Evolutionary conservation across 108 stramenopile genomes (phyloP).

Genomic region (Nitzschia putrida): DNA sequence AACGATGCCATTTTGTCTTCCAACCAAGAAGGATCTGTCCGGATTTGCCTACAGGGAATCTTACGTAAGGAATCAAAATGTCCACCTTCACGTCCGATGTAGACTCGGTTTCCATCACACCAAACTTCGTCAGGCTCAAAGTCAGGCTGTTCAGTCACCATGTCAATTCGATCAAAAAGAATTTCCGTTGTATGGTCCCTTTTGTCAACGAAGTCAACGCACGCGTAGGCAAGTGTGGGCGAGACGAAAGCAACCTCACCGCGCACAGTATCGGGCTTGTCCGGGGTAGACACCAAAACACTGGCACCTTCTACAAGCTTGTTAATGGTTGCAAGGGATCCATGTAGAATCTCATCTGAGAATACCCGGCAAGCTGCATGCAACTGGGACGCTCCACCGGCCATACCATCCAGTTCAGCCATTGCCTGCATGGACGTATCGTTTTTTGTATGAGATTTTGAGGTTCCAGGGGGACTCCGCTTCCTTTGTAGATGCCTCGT

Average conservation of each 20-base stretch:
- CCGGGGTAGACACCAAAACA: constrained; percentile 35
- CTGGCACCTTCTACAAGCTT: constrained; percentile 43
- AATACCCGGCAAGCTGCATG: constrained; percentile 45
- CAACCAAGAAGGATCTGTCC: constrained; percentile 66
- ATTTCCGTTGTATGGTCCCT: constrained; percentile 38
- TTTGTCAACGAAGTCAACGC: constrained; percentile 43
- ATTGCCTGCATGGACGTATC: background rate
- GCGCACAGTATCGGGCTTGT: constrained; percentile 22
- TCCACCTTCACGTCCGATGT: constrained; percentile 45
- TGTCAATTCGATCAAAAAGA: constrained; percentile 47
- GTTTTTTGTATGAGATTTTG: background rate
- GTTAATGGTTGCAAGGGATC: constrained; percentile 39
- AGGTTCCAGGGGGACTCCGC: background rate
- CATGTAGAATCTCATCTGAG: constrained; percentile 29
- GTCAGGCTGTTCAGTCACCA: constrained; percentile 19
- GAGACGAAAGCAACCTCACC: constrained; percentile 53
- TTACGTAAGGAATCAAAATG: constrained; percentile 53
- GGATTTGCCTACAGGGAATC: constrained; percentile 44
- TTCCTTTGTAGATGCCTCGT: background rate
- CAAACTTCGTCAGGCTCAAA: constrained; percentile 53
- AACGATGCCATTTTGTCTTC: constrained; percentile 49
- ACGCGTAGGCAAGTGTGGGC: constrained; percentile 28
- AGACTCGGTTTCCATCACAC: constrained; percentile 49
- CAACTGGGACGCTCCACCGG: constrained; percentile 34
- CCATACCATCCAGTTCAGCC: background rate